Evolutionary conservation across 2,329 filamentous ascomycete genomes (phyloP).

Genomic region (Colletotrichum salicis): DNA sequence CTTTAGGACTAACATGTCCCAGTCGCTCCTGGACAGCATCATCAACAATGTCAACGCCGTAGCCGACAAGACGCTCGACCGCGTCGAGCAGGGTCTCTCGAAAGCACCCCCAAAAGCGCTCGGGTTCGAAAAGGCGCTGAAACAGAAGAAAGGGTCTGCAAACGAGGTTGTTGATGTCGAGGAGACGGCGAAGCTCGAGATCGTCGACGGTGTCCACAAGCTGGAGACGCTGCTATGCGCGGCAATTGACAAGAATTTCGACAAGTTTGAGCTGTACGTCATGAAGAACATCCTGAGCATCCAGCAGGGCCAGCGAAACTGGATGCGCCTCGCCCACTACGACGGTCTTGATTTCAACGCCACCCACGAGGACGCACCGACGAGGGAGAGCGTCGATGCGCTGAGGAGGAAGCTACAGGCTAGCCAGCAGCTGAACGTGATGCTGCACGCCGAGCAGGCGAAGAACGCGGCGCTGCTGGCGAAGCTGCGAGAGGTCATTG

Average conservation of each 20-base stretch:
- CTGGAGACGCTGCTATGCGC: slow-evolving; percentile 84
- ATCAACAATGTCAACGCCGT: slow-evolving; percentile 97
- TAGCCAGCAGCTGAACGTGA: slow-evolving; percentile 78
- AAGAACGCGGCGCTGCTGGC: slow-evolving; percentile 78
- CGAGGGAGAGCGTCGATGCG: slow-evolving; percentile 74
- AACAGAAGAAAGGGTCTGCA: slow-evolving; percentile 44
- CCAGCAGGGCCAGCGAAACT: slow-evolving; percentile 74
- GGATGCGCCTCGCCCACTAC: slow-evolving; percentile 88
- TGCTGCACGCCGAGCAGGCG: slow-evolving; percentile 75
- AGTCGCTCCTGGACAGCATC: slow-evolving; percentile 97
- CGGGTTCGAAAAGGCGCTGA: slow-evolving; percentile 70
- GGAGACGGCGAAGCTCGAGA: slow-evolving; percentile 68
- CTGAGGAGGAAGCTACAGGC: slow-evolving; percentile 81
- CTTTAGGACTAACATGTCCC: slow-evolving; percentile 26
- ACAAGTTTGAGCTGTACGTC: slow-evolving; percentile 89
- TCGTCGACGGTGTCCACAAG: slow-evolving; percentile 88
- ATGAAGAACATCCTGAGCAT: slow-evolving; percentile 86
- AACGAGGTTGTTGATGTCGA: slow-evolving; percentile 48
- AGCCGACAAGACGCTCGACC: slow-evolving; percentile 88
- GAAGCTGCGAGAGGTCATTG: slow-evolving; percentile 65
- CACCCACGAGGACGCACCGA: slow-evolving; percentile 46
- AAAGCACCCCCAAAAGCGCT: slow-evolving; percentile 78
- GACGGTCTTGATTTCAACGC: slow-evolving; percentile 67
- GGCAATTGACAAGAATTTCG: slow-evolving; percentile 85
- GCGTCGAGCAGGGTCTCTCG: slow-evolving; percentile 84